Evolutionary conservation across 257 asterid species (phyloP), one percentile per base, ranked within the genome.

Genomic region (Galeopsis tetrahit): DNA sequence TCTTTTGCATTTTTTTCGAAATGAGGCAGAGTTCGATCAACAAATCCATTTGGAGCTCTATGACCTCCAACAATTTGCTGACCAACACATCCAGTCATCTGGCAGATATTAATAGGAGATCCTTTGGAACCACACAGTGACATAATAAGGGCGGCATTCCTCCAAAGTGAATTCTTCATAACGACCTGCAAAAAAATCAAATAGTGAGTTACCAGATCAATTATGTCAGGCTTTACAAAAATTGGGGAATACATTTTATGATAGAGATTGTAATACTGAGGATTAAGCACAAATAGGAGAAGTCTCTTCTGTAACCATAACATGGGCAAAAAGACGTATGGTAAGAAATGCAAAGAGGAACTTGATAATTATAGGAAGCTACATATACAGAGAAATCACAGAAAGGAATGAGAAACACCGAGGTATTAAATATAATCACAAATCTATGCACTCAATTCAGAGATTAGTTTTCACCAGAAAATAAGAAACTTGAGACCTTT

Each of bases 71-170:
- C 99, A 58, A 84, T 77, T 72, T 94, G 99, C 85, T 94, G 99
- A 63, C 99, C 99, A 60, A 94, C 99, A 33, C 99, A 94, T 35
- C 96, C 97, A 83, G 91, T 81, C 99, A 94, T 94, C 93, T 94
- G 99, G 84, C 97, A 85, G 75, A 94, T 91, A 79, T 94, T 94
- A 72, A 89, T 88, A 15, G 91, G 96, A 78, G 97, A 91, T 77
- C 99, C 99, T 84, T 94, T 94, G 74, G 99, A 94, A 79, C 99
- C 99, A 86, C 99, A 94, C 53, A 88, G 96, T 35, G 97, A 91
- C 99, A 94, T 94, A 59, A 94, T 94, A 35, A 94, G 78, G 71
- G 99, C 97, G 77, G 97, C 91, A 74, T 94, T 94, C 90, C 97
- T 88, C 99, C 99, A 94, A 72, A 88, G 69, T 60, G 89, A 84